These are phyloP conservation scores for Lathyrus aphaca DNA, from an alignment of 306 rosid genomes.

Conservation along the genomic window DNA sequence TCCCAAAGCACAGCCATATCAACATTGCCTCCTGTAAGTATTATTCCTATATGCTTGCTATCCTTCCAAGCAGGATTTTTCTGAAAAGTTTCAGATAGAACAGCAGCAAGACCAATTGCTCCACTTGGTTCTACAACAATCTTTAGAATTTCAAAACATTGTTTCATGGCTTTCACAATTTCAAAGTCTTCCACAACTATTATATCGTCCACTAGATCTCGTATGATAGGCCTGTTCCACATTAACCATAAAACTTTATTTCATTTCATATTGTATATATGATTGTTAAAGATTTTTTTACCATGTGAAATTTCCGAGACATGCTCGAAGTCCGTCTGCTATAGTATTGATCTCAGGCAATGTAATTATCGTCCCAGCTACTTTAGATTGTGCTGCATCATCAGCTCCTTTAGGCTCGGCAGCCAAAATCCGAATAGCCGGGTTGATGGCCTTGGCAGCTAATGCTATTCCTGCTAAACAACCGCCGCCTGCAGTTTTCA, in stretches of 20 bases:
- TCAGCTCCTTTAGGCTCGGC: conserved; percentile 92
- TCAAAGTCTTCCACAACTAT: conserved; percentile 78
- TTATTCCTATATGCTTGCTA: conserved; percentile 70
- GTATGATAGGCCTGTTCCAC: conserved; percentile 74
- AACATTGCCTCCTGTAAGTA: conserved; percentile 88
- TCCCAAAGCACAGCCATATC: conserved; percentile 76
- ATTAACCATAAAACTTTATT: conserved; percentile 13
- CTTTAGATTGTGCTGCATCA: conserved; percentile 90
- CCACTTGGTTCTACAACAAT: conserved; percentile 90
- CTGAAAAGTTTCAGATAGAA: conserved; percentile 75
- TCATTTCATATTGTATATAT: conserved; percentile 21
- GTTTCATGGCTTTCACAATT: conserved; percentile 79
- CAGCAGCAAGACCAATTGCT: conserved; percentile 95
- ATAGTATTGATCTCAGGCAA: conserved; percentile 76
- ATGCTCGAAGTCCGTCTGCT: conserved; percentile 91
- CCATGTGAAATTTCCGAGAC: conserved; percentile 87
- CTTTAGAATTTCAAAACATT: conserved; percentile 77
- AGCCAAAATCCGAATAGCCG: conserved; percentile 69
- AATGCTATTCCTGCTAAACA: conserved; percentile 85
- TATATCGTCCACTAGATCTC: conserved; percentile 83
- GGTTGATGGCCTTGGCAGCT: conserved; percentile 92
- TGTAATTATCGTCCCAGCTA: conserved; percentile 74
- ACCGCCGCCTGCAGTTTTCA: conserved; percentile 76
- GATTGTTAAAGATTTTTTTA: conserved; percentile 36
- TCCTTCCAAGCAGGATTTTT: conserved; percentile 69